Evolutionary conservation across 2,329 filamentous ascomycete species (phyloP), one percentile per base, ranked within the genome.

Genomic region (Diaporthe vexans): DNA sequence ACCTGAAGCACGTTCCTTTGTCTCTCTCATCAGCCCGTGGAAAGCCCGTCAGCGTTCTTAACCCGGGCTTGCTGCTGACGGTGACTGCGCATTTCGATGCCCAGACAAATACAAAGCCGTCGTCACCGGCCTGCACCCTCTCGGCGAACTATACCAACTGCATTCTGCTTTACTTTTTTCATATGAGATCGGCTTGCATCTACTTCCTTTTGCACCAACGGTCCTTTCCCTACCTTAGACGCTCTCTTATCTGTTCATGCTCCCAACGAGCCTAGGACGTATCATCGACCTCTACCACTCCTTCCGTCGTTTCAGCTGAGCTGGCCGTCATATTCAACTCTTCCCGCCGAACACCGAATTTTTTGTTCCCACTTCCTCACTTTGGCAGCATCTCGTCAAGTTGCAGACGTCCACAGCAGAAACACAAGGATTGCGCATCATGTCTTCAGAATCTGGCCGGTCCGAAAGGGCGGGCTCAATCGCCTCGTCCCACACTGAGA

Each of bases 401-500:
- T 40, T n/a, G 56, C 56, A 35, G 21, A 10, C 4, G n/a, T 11
- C 33, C 40, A 35, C 40, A 17, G 13, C 17, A 29, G 29, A 58
- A 29, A 26, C 40, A 33, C 4, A 10, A n/a, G 40, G 51, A 40
- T 11, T n/a, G 48, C 7, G 33, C 48, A 51, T 57, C 67, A 76
- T 56, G 68, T 82, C 81, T 80, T 73, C 76, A 70, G 78, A 79
- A 52, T 68, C 69, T 33, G 73, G 73, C 29, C 73, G 74, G 52
- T 75, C 78, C 54, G 79, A 80, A 24, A 76, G 80, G 65, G 76
- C 78, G 67, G 77, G 76, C 37, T 82, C 81, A n/a, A 81, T 81
- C 37, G 79, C 79, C 51, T 82, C 81, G 59, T 83, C 84, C 11
- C 79, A 83, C n/a, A 82, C 80, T 43, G 79, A 81, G 35, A 76